These are phyloP conservation scores for Beta corolliflora DNA, from an alignment of 179 eudicot genomes.

Conservation along the genomic window DNA sequence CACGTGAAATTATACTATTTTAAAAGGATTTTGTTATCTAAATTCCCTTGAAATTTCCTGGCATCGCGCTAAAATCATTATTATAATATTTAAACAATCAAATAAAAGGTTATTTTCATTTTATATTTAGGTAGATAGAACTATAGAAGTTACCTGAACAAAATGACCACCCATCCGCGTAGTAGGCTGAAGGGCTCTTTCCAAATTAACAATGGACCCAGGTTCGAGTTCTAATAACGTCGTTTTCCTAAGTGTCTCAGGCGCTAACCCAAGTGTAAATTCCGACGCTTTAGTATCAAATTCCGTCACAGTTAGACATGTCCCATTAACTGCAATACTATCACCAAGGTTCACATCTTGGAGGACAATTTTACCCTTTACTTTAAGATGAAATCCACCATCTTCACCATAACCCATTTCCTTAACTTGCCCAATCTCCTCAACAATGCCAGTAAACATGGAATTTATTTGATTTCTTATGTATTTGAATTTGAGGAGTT, in stretches of 20 bases:
- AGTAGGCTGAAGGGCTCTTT: constrained; percentile 78
- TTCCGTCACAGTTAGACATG: constrained; percentile 82
- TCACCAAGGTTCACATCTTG: constrained; percentile 84
- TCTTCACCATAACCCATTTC: constrained; percentile 58
- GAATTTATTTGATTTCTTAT: constrained; percentile 35
- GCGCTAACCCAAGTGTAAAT: constrained; percentile 75
- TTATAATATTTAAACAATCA: too few species aligned
- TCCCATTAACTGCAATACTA: constrained; percentile 87
- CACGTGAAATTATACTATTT: too few species aligned
- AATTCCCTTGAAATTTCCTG: too few species aligned
- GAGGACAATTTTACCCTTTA: constrained; percentile 58
- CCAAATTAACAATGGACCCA: constrained; percentile 79
- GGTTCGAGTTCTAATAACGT: constrained; percentile 57
- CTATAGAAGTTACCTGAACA: constrained; percentile 45
- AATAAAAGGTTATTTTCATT: too few species aligned
- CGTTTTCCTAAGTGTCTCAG: constrained; percentile 84
- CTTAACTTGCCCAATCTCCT: constrained; percentile 76
- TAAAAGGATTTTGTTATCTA: too few species aligned
- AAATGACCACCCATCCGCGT: constrained; percentile 99
- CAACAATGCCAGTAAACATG: constrained; percentile 94
- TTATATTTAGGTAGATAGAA: neutral
- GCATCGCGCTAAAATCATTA: too few species aligned
- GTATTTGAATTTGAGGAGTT: constrained; percentile 24
- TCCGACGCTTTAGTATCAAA: constrained; percentile 50
- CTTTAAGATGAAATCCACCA: constrained; percentile 66